Evolutionary conservation across 768 basidiomycete genomes (phyloP), one percentile per base, ranked within the genome.

Genomic region (Rhodotorula diobovata): DNA sequence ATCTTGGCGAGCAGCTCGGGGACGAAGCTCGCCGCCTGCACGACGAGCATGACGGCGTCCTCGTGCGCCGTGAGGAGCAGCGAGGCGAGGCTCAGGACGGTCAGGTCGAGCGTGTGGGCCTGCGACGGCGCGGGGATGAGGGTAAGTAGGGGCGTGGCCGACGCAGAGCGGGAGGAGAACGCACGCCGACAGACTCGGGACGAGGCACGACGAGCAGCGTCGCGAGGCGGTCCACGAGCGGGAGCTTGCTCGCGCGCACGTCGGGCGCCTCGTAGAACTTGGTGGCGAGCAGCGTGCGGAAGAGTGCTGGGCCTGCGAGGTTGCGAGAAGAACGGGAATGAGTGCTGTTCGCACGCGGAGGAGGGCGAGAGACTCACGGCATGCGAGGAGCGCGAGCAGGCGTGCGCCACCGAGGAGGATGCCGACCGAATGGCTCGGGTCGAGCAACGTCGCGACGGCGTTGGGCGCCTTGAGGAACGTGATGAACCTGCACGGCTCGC

Each of bases 171-270:
- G 43, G 34, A 56, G 28, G 41, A 30, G 16, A 28, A 55, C 54
- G 61, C 12, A 63, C 66, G 5, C 9, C 2, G 14, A 11, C 1
- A 35, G 37, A 34, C 23, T 67, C 66, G 21, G 39, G 0, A 1
- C 66, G 37, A 9, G 61, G 61, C 25, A 59, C 18, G 6, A 55
- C 61, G 23, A 74, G 60, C 6, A 74, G 43, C 16, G 61, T 62
- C 25, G 63, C 67, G 14, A 71, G 54, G 9, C 73, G 62, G 23
- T 74, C 73, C 11, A 66, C 65, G 43, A 74, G 53, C 34, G 73
- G 73, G 6, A 74, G 32, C 25, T 30, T 48, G 9, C 59, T 59
- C 3, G 35, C 8, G 10, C 60, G 30, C 8, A 67, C 59, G 41
- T 74, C 73, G 43, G 48, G 43, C 28, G 39, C 41, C 14, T 71